Evolutionary conservation across 176 grass and related monocot species (phyloP), one percentile per base, ranked within the genome.

Genomic region (Phoenix dactylifera): DNA sequence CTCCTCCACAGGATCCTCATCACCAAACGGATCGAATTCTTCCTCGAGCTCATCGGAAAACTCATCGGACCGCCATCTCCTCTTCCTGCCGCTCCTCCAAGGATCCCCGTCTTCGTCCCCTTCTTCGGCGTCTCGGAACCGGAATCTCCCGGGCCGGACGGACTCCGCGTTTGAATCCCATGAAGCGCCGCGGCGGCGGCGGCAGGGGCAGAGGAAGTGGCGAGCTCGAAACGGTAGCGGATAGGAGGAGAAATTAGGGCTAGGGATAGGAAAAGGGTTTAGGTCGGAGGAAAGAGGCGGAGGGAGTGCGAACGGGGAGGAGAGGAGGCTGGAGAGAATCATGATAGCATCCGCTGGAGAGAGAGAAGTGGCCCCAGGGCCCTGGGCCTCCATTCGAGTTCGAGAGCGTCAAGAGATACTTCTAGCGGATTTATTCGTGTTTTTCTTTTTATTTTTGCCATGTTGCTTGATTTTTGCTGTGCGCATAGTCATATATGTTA

Each of bases 31-130:
- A 22, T 60, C 26, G 58, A 39, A 60, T 2, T 39, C 58, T 17
- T 60, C 58, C 12, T 60, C 26, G 16, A 60, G 25, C 22, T n/a
- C 58, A 10, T 60, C 58, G 16, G 26, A 29, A 20, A 10, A 35
- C 24, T 60, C 58, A 29, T 60, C 58, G 26, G 58, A 60, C 58
- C 58, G 39, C 58, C 58, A 60, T 32, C 5, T 60, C 58, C 58
- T 35, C 58, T 60, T 60, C 58, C 10, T 44, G 35, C 39, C 58
- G 17, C n/a, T 60, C 25, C 16, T 9, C 24, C 24, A 29, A 17
- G 58, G 30, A 32, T 60, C 58, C 6, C 25, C 25, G 58, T 30
- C 28, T 26, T 60, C 28, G 6, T 39, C 58, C 17, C 15, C 26
- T 17, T 7, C 26, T 30, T 18, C 58, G 58, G 16, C 5, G 15